phyloP scores from a whole-genome alignment of 768 basidiomycete genomes.

The Podaxis sp. region DNA sequence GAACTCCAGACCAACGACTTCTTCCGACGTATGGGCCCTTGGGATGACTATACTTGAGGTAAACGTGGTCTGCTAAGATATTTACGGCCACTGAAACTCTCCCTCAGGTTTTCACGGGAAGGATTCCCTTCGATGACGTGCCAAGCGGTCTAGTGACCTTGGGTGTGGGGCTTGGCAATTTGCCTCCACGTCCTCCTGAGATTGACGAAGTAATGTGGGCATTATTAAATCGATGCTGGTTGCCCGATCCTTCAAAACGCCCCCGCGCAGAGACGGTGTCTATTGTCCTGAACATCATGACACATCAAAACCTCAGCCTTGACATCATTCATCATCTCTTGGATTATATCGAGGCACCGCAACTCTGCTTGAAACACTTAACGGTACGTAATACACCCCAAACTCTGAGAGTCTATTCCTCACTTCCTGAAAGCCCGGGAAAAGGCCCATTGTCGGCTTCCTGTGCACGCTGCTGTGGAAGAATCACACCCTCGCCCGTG shows the following conservation, averaged over 20 bases:
- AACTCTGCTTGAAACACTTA: too few species aligned
- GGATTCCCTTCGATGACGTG: constrained; percentile 15
- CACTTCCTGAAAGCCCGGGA: too few species aligned
- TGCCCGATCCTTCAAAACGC: not conserved
- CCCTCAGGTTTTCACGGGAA: constrained; percentile 18
- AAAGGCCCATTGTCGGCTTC: too few species aligned
- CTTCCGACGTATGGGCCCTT: constrained; percentile 35
- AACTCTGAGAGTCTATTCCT: not conserved
- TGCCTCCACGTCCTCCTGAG: constrained; percentile 14
- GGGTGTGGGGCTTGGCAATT: not conserved
- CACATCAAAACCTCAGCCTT: not conserved
- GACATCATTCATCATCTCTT: not conserved
- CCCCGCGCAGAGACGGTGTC: constrained; percentile 1
- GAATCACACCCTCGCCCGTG: too few species aligned
- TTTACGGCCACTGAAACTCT: not conserved
- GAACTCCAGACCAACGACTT: constrained; percentile 18
- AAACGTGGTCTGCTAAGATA: not conserved
- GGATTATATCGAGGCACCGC: not conserved
- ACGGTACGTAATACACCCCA: not conserved
- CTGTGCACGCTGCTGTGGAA: too few species aligned
- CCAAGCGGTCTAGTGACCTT: constrained; percentile 11
- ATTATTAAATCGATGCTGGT: constrained; percentile 13
- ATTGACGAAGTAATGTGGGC: constrained; percentile 10
- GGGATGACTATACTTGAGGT: constrained; percentile 37
- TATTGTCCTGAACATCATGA: not conserved